These are phyloP conservation scores for Ammopiptanthus mongolicus DNA, from an alignment of 306 rosid species.

Conservation along the genomic window DNA sequence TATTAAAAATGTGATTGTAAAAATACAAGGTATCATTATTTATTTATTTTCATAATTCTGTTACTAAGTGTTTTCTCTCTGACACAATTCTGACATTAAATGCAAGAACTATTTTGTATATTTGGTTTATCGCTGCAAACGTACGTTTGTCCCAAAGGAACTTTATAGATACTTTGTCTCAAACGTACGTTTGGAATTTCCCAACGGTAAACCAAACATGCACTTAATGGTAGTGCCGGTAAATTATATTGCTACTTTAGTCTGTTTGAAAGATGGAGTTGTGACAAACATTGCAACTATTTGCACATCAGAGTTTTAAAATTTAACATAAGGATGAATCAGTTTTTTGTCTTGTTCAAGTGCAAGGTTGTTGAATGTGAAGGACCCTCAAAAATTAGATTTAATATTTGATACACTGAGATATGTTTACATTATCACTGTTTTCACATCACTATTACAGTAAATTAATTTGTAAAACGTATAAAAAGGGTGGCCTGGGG, in stretches of 20 bases:
- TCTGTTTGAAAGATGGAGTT: neutral
- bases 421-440: neutral
- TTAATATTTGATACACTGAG: neutral
- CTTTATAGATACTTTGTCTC: no score
- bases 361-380: neutral
- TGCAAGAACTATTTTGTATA: neutral
- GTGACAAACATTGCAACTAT: neutral
- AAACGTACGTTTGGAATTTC: no score
- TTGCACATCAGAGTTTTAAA: neutral
- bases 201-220: no score
- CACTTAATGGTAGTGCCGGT: no score
- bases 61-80: neutral
- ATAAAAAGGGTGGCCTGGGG: neutral
- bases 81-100: neutral
- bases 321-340: neutral
- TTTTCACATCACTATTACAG: neutral
- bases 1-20: neutral
- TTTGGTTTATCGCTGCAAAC: no score
- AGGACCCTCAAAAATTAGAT: neutral
- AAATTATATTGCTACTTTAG: no score
- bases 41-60: neutral
- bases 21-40: no score
- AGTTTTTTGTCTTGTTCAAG: neutral
- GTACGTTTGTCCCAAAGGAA: no score
- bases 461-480: neutral